Base-by-base conservation (phyloP, 331 rosid genomes). In the Telfairia occidentalis region DNA sequence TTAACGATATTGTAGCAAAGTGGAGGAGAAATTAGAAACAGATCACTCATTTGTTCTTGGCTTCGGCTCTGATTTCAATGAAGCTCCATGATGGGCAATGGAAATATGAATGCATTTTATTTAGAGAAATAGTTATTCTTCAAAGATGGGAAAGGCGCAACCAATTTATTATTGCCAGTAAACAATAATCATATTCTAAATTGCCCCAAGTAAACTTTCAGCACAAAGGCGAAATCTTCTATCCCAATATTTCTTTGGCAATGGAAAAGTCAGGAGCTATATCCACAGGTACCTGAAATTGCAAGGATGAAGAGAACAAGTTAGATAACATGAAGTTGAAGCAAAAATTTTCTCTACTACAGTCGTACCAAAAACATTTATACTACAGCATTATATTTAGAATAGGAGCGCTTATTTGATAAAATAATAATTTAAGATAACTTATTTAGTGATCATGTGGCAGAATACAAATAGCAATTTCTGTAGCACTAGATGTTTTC, bases 251-350 rank as follows among this genome's bases (percentile, higher is more conserved):
- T 74, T 84, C 75, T 69, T 85, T 59, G 65, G 88, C 96, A 78
- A 87, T 82, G 6, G 97, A 90, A 79, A 94, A 91, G 26, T 87
- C 78, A 46, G 96, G 96, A 79, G 81, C 79, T 59, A 90, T 86
- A 80, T 94, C 97, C 78, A 94, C 96, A 58, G 96, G 96, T 37
- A 94, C 97, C 98, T 94, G 79, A 37, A 76, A 40, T 35, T 29
- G 34, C 79, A 38, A 63, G 18, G 19, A 19, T n/a, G 4, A 35
- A 3, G 13, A n/a, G 16, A 21, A 63, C 28, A 18, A 34, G 26
- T 61, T 61, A 61, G 69, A 30, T n/a, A n/a, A n/a, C n/a, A n/a
- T n/a, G n/a, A n/a, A n/a, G n/a, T n/a, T n/a, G n/a, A n/a, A n/a
- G n/a, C n/a, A n/a, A n/a, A n/a, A n/a, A n/a, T n/a, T n/a, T n/a